Percentiles rank a stretch among this genome's conserved stretches.
Conservation (phyloP, 2,329 filamentous ascomycete species). For the Aspergillus fumigatus region DNA sequence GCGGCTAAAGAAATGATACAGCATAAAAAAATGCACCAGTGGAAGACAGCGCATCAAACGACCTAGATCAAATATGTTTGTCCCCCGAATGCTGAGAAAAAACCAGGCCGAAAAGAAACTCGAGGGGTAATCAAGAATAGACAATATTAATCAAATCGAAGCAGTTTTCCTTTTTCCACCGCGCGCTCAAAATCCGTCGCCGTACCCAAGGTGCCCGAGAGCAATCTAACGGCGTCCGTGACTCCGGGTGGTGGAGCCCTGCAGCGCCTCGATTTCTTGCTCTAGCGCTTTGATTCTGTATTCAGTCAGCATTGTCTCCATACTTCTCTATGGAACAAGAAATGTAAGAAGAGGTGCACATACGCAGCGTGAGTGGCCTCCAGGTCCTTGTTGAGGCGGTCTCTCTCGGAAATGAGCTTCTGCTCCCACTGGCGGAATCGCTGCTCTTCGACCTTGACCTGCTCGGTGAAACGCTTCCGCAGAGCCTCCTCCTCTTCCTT, state of each 20-base stretch:
- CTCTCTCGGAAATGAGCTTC: constrained; percentile 98
- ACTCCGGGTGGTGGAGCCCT: constrained; percentile 83
- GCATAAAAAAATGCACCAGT: constrained; percentile 29
- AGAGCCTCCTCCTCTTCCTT: constrained; percentile 99
- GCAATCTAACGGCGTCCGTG: constrained; percentile 76
- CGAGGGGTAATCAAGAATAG: constrained; percentile 34
- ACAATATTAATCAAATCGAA: constrained; percentile 29
- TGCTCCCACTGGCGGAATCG: constrained; percentile 99
- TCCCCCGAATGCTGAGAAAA: constrained; percentile 23
- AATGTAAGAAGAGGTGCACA: constrained; percentile 18
- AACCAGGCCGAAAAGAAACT: constrained; percentile 25
- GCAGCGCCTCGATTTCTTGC: constrained; percentile 86
- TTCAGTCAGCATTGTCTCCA: constrained; percentile 22
- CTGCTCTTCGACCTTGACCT: constrained; percentile 99
- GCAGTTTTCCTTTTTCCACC: constrained; percentile 23
- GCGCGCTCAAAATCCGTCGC: constrained; percentile 22
- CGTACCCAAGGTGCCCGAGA: constrained; percentile 11
- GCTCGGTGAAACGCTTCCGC: constrained; percentile 98
- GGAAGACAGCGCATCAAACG: constrained; percentile 8
- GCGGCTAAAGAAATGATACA: constrained; percentile 34
- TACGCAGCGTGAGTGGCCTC: constrained; percentile 88
- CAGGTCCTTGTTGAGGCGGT: constrained; percentile 98
- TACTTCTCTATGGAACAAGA: neutral
- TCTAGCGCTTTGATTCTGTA: constrained; percentile 56
- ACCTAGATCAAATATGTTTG: constrained; percentile 24